Base-by-base conservation (phyloP, 1,284 basidiomycete species). In the Anthracocystis setariae region DNA sequence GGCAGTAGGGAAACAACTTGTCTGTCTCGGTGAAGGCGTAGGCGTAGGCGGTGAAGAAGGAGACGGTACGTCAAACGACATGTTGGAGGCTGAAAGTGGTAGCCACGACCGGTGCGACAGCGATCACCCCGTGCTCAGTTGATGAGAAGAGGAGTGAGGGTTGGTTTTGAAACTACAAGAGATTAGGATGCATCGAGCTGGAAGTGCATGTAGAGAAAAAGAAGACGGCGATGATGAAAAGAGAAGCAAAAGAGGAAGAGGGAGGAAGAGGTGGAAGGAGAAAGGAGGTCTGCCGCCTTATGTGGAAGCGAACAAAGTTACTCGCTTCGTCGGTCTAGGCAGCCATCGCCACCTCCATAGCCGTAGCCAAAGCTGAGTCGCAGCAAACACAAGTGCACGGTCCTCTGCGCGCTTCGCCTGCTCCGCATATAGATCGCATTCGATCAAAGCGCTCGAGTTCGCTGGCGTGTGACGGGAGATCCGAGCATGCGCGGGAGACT, bases 1-100 rank as follows among this genome's bases (percentile, higher is more conserved):
- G 8, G 61, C 38, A 15, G 61, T 57, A 10, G 61, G 61, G 23
- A 56, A 63, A 49, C 61, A 63, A 7, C 44, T 27, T 1, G 43
- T 33, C n/a, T 32, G 46, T n/a, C 15, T 20, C 13, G 24, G 35
- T 15, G n/a, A 17, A 3, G 43, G 39, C 3, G 40, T 39, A 17
- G 35, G 9, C 15, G 40, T 3, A 3, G 17, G 9, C 18, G 33
- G 9, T 13, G 24, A 35, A 21, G 47, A 17, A 15, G 29, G 20
- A 23, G 57, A 9, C 12, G n/a, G 17, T 23, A 15, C 8, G 0
- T 50, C 15, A 8, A n/a, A 7, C 8, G 38, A 39, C 38, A 20
- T 17, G 17, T 17, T 39, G 7, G 29, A 7, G 29, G 29, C 7
- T 29, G 29, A 29, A 12, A 29, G 29, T 12, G 29, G 29, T 29